phyloP scores from a whole-genome alignment of 495 filamentous ascomycete genomes.

The Xylaria palmicola region DNA sequence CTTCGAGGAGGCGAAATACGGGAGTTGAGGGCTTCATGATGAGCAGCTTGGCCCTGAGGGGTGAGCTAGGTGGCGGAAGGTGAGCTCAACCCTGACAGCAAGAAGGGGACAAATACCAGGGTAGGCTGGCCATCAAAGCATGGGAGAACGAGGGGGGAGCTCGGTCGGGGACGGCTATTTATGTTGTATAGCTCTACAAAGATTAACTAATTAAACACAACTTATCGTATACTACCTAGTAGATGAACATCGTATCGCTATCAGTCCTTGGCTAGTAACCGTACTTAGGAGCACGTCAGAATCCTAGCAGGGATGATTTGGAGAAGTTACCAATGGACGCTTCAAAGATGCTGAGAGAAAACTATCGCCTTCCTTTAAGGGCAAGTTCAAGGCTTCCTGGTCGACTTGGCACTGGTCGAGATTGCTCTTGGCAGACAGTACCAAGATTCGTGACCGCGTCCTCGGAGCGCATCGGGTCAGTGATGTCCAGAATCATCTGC shows the following conservation, averaged over 20 bases:
- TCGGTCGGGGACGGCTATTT: not conserved
- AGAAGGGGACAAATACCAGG: not conserved
- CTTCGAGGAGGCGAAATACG: constrained; percentile 7
- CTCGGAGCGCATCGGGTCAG: not conserved
- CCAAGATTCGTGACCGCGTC: not conserved
- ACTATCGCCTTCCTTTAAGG: constrained; percentile 5
- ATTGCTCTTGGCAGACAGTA: constrained; percentile 9
- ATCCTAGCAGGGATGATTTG: not conserved
- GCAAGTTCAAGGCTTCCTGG: constrained; percentile 8
- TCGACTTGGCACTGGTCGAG: constrained; percentile 11
- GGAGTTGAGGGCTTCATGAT: constrained; percentile 19
- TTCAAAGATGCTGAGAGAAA: not conserved
- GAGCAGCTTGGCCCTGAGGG: not conserved
- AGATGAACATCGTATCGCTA: not conserved
- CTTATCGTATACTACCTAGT: not conserved
- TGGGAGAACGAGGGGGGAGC: not conserved
- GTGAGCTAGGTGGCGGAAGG: not conserved
- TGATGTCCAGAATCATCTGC: too few species aligned
- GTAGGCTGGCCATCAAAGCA: not conserved
- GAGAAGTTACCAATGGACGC: not conserved
- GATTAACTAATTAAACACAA: not conserved
- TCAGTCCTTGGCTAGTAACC: not conserved
- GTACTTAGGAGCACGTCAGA: constrained; percentile 7
- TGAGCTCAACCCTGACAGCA: not conserved
- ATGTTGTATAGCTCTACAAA: not conserved